Base-by-base conservation (phyloP, 2,329 filamentous ascomycete genomes). In the Diaporthe ampelina region DNA sequence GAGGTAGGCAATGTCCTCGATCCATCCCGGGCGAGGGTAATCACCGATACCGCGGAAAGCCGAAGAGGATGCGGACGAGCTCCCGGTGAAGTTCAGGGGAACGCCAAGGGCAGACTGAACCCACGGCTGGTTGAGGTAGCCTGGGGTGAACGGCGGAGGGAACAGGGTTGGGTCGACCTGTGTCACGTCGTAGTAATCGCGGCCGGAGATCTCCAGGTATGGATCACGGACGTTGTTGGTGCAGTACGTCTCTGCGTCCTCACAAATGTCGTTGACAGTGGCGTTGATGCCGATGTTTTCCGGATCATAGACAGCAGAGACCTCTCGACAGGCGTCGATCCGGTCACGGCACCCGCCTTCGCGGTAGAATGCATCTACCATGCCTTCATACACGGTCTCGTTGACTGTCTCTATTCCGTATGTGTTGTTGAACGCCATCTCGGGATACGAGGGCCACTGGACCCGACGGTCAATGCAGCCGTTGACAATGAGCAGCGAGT, bases 81-180 rank as follows among this genome's bases (percentile, higher is more conserved):
- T 81, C 19, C 83, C 79, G 3, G 88, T 88, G 81, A 86, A 91
- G 80, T 92, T 92, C 32, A 91, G 79, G 0, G 88, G 88, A 0
- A 90, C 87, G 6, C 91, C 91, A 0, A 93, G 85, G 0, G 86
- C 88, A 3, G 82, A 79, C 78, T 91, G 90, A 0, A 91, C 86
- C 77, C 86, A 85, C 1, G 57, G 43, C 45, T 72, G 57, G 79
- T 89, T 91, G 59, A 92, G 82, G 78, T 84, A 92, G 1, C 88
- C 89, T 1, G 84, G 79, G 69, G 86, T 86, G 79, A 87, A 91
- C 26, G 84, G 82, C 3, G 85, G 84, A 0, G 88, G 88, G 67
- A 88, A 89, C 0, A 87, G 84, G 29, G 87, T 86, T 0, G 84
- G 84, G 17, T 82, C 76, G 2, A 83, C 81, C 11, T 87, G 84